A percentile compares a stretch with the other conserved stretches of the same genome.
Evolutionary conservation across 108 stramenopile species (phyloP).

Genomic region (Conticribra weissflogii): DNA sequence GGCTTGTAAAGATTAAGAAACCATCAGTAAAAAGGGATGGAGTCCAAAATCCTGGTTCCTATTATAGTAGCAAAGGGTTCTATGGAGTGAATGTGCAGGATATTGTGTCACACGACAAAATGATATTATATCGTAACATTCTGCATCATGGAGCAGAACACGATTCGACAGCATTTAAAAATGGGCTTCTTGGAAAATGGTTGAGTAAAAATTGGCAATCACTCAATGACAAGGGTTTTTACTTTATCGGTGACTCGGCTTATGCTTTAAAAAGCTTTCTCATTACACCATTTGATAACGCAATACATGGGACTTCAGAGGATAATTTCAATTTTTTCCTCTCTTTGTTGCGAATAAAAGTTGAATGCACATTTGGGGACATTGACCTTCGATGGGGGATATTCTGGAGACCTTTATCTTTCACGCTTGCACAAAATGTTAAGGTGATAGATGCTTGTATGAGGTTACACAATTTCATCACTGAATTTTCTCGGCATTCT

Average conservation of each 20-base stretch:
- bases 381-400: conserved; percentile 42
- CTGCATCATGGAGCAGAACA: conserved; percentile 5
- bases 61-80: no score
- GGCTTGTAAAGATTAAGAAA: no score
- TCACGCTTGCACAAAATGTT: conserved; percentile 5
- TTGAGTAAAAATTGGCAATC: not conserved
- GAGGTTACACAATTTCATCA: conserved; percentile 16
- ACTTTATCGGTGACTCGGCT: conserved; percentile 36
- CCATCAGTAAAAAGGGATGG: no score
- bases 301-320: conserved; percentile 6
- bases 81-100: no score
- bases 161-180: conserved; percentile 18
- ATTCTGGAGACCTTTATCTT: conserved; percentile 28
- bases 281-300: conserved; percentile 27
- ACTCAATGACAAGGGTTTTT: conserved; percentile 11
- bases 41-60: no score
- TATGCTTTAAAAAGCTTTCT: conserved; percentile 27
- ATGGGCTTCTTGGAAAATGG: not conserved
- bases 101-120: no score
- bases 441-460: conserved; percentile 32
- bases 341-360: conserved; percentile 20
- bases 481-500: no score
- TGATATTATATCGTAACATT: conserved; percentile 1
- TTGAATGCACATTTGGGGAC: conserved; percentile 49
- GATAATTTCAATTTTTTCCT: conserved; percentile 39